Evolutionary conservation across 2,329 filamentous ascomycete species (phyloP).

Genomic region (Aaosphaeria arxii): DNA sequence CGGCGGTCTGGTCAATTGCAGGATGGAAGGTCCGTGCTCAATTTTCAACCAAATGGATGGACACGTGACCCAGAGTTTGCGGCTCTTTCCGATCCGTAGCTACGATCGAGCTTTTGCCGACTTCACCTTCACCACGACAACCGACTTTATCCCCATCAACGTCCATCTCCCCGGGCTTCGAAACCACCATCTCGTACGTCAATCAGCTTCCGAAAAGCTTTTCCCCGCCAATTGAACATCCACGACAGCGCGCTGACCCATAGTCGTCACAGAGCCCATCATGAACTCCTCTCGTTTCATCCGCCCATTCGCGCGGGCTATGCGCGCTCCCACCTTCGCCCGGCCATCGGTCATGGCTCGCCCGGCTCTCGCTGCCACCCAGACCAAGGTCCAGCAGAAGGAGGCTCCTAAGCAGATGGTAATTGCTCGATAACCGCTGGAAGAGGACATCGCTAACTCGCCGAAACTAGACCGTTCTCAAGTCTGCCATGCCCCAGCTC

Average conservation of each 20-base stretch:
- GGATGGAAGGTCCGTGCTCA: neutral
- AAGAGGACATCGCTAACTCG: neutral
- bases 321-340: conserved; percentile 35
- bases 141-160: conserved; percentile 27
- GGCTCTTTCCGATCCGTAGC: conserved; percentile 14
- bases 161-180: conserved; percentile 31
- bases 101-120: conserved; percentile 25
- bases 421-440: neutral
- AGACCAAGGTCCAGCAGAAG: conserved; percentile 31
- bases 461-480: conserved; percentile 32
- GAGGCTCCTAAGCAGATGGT: conserved; percentile 36
- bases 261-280: conserved; percentile 28
- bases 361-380: conserved; percentile 31
- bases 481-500: conserved; percentile 45
- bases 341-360: conserved; percentile 35
- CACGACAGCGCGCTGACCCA: conserved; percentile 27
- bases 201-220: conserved; percentile 15
- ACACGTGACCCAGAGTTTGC: conserved; percentile 14
- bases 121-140: conserved; percentile 17
- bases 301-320: conserved; percentile 40
- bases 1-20: neutral
- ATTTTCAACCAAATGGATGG: no score
- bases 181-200: conserved; percentile 28
- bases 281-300: conserved; percentile 42
- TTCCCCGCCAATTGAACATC: conserved; percentile 22